Evolutionary conservation across 1,284 basidiomycete species (phyloP), one percentile per base, ranked within the genome.

Genomic region (Heterobasidion annosum): DNA sequence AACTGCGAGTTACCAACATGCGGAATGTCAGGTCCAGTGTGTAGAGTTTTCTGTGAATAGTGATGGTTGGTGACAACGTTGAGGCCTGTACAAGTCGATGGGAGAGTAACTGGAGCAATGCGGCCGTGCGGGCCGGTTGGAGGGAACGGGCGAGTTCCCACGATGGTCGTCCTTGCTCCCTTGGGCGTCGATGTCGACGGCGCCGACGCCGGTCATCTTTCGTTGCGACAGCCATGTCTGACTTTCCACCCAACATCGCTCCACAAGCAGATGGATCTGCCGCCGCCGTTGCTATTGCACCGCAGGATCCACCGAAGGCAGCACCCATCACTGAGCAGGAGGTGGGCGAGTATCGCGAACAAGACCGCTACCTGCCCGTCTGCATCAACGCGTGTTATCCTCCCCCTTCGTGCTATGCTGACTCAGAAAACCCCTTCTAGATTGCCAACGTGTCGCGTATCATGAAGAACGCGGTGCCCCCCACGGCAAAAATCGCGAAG

Each of bases 391-490:
- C 18, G 7, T 45, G 32, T 34, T 47, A 16, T 32, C 40, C 16
- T 10, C 34, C 47, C 15, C 45, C 35, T 37, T 43, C 8, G 43
- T 35, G 45, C 33, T 12, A 32, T 16, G 18, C 19, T 25, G 25
- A 25, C 25, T 25, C 25, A 25, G 25, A 25, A 25, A 25, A 35
- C 16, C 33, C 4, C 33, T 34, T n/a, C 1, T 34, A 94, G 92
- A 97, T 98, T 59, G 94, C 94, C 51, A 98, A 98, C 67, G 93
- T 98, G 12, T 86, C 92, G 15, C 81, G 94, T 3, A 94, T 98
- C 64, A 98, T 98, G 94, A 97, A 97, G 67, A 75, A 83, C 37
- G 78, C 89, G 2, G 83, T 98, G 2, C 94, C 94, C 0, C 76
- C 84, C 1, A 91, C 90, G n/a, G 92, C 93, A 18, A 98, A 98